Conservation (phyloP, 2,329 filamentous ascomycete species). For the Penicillium sp. region DNA sequence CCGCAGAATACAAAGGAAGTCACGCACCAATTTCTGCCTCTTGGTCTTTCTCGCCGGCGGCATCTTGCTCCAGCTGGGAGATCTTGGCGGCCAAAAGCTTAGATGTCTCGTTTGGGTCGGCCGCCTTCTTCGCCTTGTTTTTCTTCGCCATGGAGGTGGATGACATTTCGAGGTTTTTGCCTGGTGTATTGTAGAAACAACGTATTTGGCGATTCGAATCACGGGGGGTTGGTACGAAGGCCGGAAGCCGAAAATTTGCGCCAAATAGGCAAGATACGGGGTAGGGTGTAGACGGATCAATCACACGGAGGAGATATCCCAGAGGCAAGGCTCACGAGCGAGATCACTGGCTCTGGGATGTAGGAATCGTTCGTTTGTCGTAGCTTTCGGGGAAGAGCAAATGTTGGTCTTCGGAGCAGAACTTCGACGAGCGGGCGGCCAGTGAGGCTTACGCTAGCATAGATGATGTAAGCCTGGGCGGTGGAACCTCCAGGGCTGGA, state of each 20-base stretch:
- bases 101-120: constrained; percentile 84
- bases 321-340: constrained; percentile 16
- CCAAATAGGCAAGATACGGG: constrained; percentile 10
- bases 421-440: constrained; percentile 8
- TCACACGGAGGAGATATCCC: constrained; percentile 16
- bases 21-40: constrained; percentile 88
- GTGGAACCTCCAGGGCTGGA: not conserved
- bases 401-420: constrained; percentile 10
- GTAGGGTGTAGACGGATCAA: constrained; percentile 15
- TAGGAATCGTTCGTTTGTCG: not conserved
- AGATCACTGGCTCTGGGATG: constrained; percentile 23
- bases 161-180: constrained; percentile 34
- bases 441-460: constrained; percentile 7
- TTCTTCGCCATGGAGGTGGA: constrained; percentile 64
- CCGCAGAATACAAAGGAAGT: constrained; percentile 1
- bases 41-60: constrained; percentile 89
- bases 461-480: constrained; percentile 7
- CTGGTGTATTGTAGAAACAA: constrained; percentile 10
- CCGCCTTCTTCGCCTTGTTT: constrained; percentile 76
- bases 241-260: constrained; percentile 22
- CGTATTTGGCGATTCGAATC: not conserved
- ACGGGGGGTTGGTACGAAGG: not conserved
- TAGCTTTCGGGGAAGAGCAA: constrained; percentile 2
- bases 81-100: constrained; percentile 92
- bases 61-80: constrained; percentile 90